Conservation (phyloP, 1,284 basidiomycete species). For the Sanghuangporus sanghuang region DNA sequence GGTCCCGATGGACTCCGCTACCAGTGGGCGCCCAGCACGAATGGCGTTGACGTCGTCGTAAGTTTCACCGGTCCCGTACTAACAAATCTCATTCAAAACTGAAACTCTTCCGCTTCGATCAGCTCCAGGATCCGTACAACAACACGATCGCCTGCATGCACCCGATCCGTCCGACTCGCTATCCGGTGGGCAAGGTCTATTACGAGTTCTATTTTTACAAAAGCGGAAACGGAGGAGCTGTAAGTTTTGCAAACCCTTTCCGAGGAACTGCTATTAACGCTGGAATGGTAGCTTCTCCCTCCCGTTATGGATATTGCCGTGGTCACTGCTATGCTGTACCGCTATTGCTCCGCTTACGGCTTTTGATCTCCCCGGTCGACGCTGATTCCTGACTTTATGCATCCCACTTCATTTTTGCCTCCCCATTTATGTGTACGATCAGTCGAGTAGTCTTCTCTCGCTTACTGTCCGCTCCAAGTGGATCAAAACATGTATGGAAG, state of each 20-base stretch:
- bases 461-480: not conserved
- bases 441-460: not conserved
- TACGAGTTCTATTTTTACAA: constrained; percentile 78
- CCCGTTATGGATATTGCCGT: constrained; percentile 84
- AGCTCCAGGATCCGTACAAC: constrained; percentile 69
- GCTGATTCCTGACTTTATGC: not conserved
- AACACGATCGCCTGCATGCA: constrained; percentile 73
- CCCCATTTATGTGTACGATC: not conserved
- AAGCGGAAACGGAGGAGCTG: constrained; percentile 64
- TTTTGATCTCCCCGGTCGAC: constrained; percentile 34
- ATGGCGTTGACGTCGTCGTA: constrained; percentile 57
- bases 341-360: constrained; percentile 66
- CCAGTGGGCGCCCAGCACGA: constrained; percentile 64
- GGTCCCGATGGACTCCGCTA: constrained; percentile 77
- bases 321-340: constrained; percentile 77
- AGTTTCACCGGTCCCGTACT: constrained; percentile 26
- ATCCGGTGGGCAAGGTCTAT: constrained; percentile 78
- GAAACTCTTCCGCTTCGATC: constrained; percentile 15
- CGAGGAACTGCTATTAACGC: not conserved
- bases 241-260: constrained; percentile 34
- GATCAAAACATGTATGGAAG: too few species aligned
- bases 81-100: constrained; percentile 18
- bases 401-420: not conserved
- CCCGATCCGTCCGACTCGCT: constrained; percentile 66
- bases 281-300: constrained; percentile 60